These are phyloP conservation scores for Raffaelea albimanens DNA, from an alignment of 2,329 filamentous ascomycete genomes.

Conservation along the genomic window DNA sequence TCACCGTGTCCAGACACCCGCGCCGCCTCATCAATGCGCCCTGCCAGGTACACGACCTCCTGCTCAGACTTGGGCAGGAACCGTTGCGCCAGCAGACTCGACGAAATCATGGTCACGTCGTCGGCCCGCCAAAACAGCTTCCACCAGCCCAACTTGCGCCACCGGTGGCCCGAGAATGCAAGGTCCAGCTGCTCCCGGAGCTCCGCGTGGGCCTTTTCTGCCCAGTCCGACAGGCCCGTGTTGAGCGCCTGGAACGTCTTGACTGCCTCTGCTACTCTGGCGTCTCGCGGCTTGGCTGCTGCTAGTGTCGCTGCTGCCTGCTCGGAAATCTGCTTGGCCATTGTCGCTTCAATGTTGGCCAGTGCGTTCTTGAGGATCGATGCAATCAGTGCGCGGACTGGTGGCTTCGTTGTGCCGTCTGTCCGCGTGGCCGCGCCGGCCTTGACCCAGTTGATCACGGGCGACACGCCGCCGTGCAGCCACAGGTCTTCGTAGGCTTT, in stretches of 20 bases:
- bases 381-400: slow-evolving; percentile 55
- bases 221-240: slow-evolving; percentile 58
- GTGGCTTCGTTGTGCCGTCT: slow-evolving; percentile 48
- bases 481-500: slow-evolving; percentile 65
- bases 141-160: slow-evolving; percentile 84
- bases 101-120: slow-evolving; percentile 75
- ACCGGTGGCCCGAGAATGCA: slow-evolving; percentile 66
- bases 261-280: slow-evolving; percentile 1
- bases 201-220: slow-evolving; percentile 72
- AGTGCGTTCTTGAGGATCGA: slow-evolving; percentile 53
- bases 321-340: slow-evolving; percentile 26
- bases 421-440: slow-evolving; percentile 28
- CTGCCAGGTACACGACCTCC: slow-evolving; percentile 73
- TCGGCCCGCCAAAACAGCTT: slow-evolving; percentile 93
- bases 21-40: slow-evolving; percentile 36
- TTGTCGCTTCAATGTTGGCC: slow-evolving; percentile 39
- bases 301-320: too few relatives aligned
- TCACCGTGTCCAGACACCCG: neutral
- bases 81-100: slow-evolving; percentile 64
- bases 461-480: slow-evolving; percentile 61
- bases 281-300: too few relatives aligned
- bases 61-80: slow-evolving; percentile 75
- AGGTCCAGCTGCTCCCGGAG: slow-evolving; percentile 69
- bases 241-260: slow-evolving; percentile 41
- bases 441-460: slow-evolving; percentile 57